Conservation (phyloP, 805 yeast species). For the Lipomyces lipofer region DNA sequence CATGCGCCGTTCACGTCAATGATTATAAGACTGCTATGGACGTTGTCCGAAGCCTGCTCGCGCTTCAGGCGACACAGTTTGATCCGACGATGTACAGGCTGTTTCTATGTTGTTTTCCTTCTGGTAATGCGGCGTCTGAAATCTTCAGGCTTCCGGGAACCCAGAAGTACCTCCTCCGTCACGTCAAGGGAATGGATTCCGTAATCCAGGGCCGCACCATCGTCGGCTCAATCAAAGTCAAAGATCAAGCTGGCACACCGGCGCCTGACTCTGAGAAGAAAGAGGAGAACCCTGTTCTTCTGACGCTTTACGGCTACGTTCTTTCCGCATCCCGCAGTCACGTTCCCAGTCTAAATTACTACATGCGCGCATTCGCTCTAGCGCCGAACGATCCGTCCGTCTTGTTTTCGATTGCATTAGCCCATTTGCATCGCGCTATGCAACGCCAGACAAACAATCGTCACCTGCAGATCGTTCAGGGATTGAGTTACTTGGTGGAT, state of each 20-base stretch:
- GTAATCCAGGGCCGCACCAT: conserved; percentile 55
- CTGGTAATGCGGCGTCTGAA: conserved; percentile 60
- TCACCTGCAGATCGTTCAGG: conserved; percentile 85
- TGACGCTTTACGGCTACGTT: conserved; percentile 77
- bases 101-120: conserved; percentile 61
- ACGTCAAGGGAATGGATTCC: conserved; percentile 84
- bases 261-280: conserved; percentile 14
- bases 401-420: conserved; percentile 69
- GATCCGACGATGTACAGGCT: conserved; percentile 65
- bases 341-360: conserved; percentile 76
- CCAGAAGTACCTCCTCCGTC: conserved; percentile 87
- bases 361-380: conserved; percentile 66
- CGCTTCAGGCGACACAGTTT: conserved; percentile 65
- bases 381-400: conserved; percentile 78
- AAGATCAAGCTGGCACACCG: conserved; percentile 41
- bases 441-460: conserved; percentile 85
- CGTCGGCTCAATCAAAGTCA: conserved; percentile 71
- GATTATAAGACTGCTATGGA: conserved; percentile 59
- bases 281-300: conserved; percentile 57
- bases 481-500: conserved; percentile 72
- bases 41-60: conserved; percentile 50
- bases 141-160: conserved; percentile 74
- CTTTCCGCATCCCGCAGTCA: conserved; percentile 81
- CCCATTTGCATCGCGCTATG: conserved; percentile 86
- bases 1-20: conserved; percentile 52